Conservation (phyloP, 495 filamentous ascomycete species). For the Penicillium diatomitis region DNA sequence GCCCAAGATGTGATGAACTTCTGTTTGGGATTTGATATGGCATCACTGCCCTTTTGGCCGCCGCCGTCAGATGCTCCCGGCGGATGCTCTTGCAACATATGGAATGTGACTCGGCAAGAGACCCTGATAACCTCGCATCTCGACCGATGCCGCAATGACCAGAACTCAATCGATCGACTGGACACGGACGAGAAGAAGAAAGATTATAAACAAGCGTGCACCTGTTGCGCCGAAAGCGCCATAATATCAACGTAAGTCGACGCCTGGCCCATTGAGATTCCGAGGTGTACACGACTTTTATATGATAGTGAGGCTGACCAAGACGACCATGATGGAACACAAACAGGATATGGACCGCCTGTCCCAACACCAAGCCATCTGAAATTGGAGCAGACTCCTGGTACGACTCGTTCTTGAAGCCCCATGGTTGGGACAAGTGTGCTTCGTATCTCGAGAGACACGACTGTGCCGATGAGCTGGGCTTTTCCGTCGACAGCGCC, state of each 20-base stretch:
- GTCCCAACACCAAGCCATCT: conserved; percentile 12
- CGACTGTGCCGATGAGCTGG: conserved; percentile 8
- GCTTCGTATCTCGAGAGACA: conserved; percentile 1
- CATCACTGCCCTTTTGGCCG: conserved; percentile 16
- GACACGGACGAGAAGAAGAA: neutral
- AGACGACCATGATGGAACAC: neutral
- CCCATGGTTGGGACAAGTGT: conserved; percentile 6
- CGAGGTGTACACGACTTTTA: neutral
- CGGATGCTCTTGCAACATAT: conserved; percentile 18
- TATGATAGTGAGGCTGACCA: no score
- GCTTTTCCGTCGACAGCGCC: conserved; percentile 3
- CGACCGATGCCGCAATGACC: conserved; percentile 1
- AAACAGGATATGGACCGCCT: conserved; percentile 12
- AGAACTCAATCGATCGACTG: conserved; percentile 1
- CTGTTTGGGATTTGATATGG: conserved; percentile 2
- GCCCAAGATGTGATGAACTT: conserved; percentile 2
- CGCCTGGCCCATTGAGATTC: neutral
- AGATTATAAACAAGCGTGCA: conserved; percentile 7
- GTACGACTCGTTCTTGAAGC: neutral
- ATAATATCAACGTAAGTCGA: conserved; percentile 11
- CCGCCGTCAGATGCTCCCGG: conserved; percentile 13
- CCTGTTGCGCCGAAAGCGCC: conserved; percentile 15
- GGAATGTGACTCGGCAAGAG: conserved; percentile 4
- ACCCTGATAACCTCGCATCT: neutral
- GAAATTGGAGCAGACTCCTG: conserved; percentile 3